Evolutionary conservation across 768 basidiomycete genomes (phyloP).

Genomic region (Suillus subluteus): DNA sequence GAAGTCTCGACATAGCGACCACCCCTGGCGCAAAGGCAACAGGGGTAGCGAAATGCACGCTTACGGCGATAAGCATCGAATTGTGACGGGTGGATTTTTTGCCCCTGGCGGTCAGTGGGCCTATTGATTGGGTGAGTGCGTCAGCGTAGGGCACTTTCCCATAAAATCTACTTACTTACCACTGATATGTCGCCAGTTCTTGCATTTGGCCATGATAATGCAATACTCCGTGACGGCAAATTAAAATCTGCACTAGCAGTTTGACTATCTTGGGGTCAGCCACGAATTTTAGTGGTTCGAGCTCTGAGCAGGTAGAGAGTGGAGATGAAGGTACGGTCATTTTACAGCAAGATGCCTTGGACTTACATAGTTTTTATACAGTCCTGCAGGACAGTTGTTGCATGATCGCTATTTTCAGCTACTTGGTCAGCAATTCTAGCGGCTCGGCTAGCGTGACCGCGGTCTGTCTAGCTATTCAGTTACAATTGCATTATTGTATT

Average conservation of each 20-base stretch:
- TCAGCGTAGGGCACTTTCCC: neutral
- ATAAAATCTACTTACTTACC: neutral
- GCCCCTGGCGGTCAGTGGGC: neutral
- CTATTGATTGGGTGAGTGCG: neutral
- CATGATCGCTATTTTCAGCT: neutral
- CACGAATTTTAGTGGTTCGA: neutral
- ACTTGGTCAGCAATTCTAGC: neutral
- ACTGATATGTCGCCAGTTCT: neutral
- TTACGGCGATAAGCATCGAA: neutral
- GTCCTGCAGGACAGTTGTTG: neutral
- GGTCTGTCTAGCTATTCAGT: neutral
- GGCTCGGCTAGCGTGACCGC: neutral
- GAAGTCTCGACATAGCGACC: neutral
- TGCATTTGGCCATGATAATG: neutral
- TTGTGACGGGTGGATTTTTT: neutral
- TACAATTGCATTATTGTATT: neutral
- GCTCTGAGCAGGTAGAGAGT: neutral
- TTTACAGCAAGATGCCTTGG: neutral
- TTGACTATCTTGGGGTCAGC: neutral
- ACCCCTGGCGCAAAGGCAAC: neutral
- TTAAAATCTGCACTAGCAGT: neutral
- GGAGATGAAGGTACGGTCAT: neutral
- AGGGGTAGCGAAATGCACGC: neutral
- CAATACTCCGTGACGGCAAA: neutral
- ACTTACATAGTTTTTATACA: neutral